phyloP scores from a whole-genome alignment of 1,284 basidiomycete species.

The Cerioporus squamosus region DNA sequence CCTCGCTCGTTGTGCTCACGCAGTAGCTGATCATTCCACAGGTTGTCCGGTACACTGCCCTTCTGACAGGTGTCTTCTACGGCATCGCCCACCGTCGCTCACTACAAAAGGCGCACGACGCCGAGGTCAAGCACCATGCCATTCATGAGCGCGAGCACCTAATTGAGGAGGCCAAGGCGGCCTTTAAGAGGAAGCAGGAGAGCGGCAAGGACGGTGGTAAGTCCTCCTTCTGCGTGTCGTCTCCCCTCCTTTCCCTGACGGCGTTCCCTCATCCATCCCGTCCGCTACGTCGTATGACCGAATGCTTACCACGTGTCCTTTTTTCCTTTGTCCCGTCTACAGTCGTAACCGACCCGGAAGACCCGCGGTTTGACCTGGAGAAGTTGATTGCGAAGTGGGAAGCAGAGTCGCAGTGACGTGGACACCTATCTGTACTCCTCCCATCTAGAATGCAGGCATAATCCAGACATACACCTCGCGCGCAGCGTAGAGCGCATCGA shows the following conservation, averaged over 20 bases:
- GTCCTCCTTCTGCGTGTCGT: constrained; percentile 28
- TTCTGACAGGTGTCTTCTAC: constrained; percentile 88
- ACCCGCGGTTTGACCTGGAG: constrained; percentile 96
- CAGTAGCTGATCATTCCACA: constrained; percentile 37
- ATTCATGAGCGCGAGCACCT: constrained; percentile 77
- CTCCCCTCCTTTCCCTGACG: too few species aligned
- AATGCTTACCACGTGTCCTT: neutral
- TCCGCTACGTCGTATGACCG: neutral
- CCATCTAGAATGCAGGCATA: constrained; percentile 23
- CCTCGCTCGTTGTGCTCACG: neutral
- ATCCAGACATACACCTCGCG: neutral
- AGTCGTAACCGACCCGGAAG: constrained; percentile 93
- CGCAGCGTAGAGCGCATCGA: neutral
- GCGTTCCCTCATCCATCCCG: neutral
- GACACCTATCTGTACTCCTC: constrained; percentile 14
- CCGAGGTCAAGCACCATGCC: constrained; percentile 69
- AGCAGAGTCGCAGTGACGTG: constrained; percentile 53
- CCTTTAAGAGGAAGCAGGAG: constrained; percentile 83
- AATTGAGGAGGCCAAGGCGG: constrained; percentile 88
- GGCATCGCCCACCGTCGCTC: constrained; percentile 93
- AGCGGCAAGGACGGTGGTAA: constrained; percentile 54
- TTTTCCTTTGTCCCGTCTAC: constrained; percentile 14
- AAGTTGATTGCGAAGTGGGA: constrained; percentile 84
- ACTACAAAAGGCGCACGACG: constrained; percentile 84
- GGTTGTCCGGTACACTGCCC: constrained; percentile 96